These are phyloP conservation scores for Elsinoe batatas DNA, from an alignment of 2,329 filamentous ascomycete species.

Conservation along the genomic window DNA sequence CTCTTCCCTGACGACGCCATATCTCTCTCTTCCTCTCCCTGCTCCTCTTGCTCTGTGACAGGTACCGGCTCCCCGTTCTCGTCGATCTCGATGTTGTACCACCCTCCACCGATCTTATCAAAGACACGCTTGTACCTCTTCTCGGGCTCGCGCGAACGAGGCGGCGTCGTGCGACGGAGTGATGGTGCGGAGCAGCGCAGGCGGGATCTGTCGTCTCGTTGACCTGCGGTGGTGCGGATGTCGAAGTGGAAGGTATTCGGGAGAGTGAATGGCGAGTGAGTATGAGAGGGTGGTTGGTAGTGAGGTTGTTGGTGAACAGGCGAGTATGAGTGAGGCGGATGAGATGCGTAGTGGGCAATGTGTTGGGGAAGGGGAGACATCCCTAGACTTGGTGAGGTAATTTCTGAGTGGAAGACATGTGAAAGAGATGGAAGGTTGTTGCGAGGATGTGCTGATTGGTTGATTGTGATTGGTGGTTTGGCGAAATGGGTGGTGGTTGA, in stretches of 20 bases:
- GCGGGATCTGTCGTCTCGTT: background rate
- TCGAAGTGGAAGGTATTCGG: background rate
- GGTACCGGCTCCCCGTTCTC: background rate
- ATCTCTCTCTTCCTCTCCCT: background rate
- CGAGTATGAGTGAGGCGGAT: too few relatives aligned
- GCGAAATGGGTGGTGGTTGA: too few relatives aligned
- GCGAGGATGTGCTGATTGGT: too few relatives aligned
- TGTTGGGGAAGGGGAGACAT: too few relatives aligned
- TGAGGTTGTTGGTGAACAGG: background rate
- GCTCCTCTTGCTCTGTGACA: background rate
- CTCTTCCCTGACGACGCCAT: too few relatives aligned
- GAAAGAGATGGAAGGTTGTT: too few relatives aligned
- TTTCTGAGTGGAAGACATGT: too few relatives aligned
- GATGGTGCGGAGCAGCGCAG: too few relatives aligned
- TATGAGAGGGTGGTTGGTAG: background rate
- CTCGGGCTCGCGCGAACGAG: background rate
- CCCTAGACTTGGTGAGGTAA: too few relatives aligned
- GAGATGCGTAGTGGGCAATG: too few relatives aligned
- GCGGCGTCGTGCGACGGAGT: background rate
- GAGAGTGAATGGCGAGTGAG: background rate
- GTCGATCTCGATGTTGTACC: background rate
- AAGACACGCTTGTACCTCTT: background rate
- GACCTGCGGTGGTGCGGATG: background rate
- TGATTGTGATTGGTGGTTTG: too few relatives aligned
- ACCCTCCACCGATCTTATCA: background rate